Evolutionary conservation across 2,329 filamentous ascomycete genomes (phyloP), one percentile per base, ranked within the genome.

Genomic region (Cercospora nicotianae): DNA sequence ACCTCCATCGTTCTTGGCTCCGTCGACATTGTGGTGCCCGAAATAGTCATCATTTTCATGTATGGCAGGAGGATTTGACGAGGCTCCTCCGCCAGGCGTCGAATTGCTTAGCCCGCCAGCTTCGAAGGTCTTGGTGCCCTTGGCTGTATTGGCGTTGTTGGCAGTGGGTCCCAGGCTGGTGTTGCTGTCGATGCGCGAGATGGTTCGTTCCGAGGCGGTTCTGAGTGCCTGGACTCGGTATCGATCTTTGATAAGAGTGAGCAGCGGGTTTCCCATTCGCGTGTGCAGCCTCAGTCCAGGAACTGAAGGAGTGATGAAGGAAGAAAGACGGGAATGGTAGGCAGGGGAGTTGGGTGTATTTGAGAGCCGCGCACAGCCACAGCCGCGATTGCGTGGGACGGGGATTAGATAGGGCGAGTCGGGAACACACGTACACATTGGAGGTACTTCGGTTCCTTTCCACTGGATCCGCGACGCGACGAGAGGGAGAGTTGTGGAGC

Each of bases 81-180:
- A 72, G 60, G 67, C 63, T 66, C 71, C 72, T 67, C 74, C 69
- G 69, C 74, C 73, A 68, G 70, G 69, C 16, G n/a, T 10, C 65
- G 73, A 60, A 33, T 67, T 67, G 68, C 70, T 72, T 73, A 78
- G 67, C 73, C 74, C 73, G 77, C 75, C 77, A 78, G 75, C 70
- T 73, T 75, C 71, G 71, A 61, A 68, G 65, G 48, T 64, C 64
- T 68, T 72, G 67, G 64, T 69, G 61, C 64, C 67, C 69, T 72
- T 72, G 62, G 63, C 57, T 60, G 58, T 31, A 48, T 65, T 65
- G 60, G 66, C 59, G 64, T 65, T 31, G 55, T 18, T 55, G 45
- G 13, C 18, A 18, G 61, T 48, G 26, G 60, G 62, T 18, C 36
- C 36, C 10, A 23, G 18, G 59, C 33, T 63, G 59, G 31, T 33